These are phyloP conservation scores for Lepraria neglecta DNA, from an alignment of 495 filamentous ascomycete species.

Conservation along the genomic window DNA sequence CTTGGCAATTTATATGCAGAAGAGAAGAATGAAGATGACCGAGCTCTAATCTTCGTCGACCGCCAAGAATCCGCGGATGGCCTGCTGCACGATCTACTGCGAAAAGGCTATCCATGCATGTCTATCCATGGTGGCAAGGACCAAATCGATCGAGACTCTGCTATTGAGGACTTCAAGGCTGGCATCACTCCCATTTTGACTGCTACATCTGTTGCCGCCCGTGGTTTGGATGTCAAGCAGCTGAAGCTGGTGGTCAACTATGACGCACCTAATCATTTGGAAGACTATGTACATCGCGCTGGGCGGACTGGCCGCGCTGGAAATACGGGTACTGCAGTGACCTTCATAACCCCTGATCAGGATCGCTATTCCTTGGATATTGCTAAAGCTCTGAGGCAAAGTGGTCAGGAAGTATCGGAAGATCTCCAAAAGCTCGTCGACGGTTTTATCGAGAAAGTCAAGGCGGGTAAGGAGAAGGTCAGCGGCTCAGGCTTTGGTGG, in stretches of 20 bases:
- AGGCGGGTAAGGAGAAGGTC: constrained; percentile 82
- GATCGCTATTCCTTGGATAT: constrained; percentile 87
- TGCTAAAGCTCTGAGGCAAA: constrained; percentile 87
- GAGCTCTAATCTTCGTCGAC: constrained; percentile 89
- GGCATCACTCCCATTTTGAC: constrained; percentile 84
- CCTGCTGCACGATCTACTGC: constrained; percentile 72
- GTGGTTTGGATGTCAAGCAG: constrained; percentile 94
- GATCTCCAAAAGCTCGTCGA: constrained; percentile 58
- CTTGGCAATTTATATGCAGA: constrained; percentile 80
- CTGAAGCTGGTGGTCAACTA: constrained; percentile 95
- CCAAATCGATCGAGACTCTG: constrained; percentile 89
- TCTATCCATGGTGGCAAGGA: constrained; percentile 97
- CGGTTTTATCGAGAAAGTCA: constrained; percentile 78
- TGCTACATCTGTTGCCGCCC: constrained; percentile 92
- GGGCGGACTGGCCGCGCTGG: constrained; percentile 93
- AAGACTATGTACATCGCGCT: constrained; percentile 96
- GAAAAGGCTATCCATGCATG: constrained; percentile 87
- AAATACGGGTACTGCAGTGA: constrained; percentile 89
- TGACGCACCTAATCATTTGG: constrained; percentile 90
- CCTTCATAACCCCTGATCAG: constrained; percentile 86
- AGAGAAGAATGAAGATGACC: constrained; percentile 74
- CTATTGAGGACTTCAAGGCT: constrained; percentile 91
- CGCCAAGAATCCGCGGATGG: constrained; percentile 89
- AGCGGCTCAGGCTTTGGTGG: constrained; percentile 82
- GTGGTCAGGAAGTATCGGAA: constrained; percentile 74